Evolutionary conservation across 306 rosid species (phyloP).

Genomic region (Cyamopsis tetragonoloba): DNA sequence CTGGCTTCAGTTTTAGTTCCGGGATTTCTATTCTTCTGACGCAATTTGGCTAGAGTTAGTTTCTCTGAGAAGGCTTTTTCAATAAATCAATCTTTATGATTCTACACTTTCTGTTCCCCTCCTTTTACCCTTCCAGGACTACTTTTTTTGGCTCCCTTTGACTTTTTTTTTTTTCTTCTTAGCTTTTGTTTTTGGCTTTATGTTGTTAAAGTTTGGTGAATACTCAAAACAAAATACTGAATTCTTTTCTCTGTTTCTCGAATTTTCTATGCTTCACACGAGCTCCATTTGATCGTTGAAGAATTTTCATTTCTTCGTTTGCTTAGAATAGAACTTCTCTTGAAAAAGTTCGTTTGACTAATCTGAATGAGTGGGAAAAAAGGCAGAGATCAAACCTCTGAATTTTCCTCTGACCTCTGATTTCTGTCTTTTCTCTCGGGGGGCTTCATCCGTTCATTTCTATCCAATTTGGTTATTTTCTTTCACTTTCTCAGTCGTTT

Average conservation of each 20-base stretch:
- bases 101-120: slow-evolving; percentile 17
- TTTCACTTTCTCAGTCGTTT: slow-evolving; percentile 13
- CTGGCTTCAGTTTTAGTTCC: background rate
- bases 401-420: background rate
- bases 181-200: background rate
- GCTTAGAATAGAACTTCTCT: slow-evolving; percentile 16
- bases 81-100: slow-evolving; percentile 11
- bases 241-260: background rate
- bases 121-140: slow-evolving; percentile 27
- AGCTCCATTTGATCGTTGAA: slow-evolving; percentile 5
- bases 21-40: background rate
- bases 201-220: background rate
- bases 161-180: background rate
- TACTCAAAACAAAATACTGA: slow-evolving; percentile 3
- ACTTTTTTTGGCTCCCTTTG: slow-evolving; percentile 2
- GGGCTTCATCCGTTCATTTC: background rate
- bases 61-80: slow-evolving; percentile 11
- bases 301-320: background rate
- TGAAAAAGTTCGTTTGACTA: slow-evolving; percentile 41
- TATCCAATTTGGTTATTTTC: slow-evolving; percentile 8
- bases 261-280: background rate
- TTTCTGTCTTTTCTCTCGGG: background rate
- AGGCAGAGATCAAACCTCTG: slow-evolving; percentile 20
- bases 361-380: slow-evolving; percentile 8
- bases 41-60: slow-evolving; percentile 11